Percentiles rank a stretch among this genome's conserved stretches.
These are phyloP conservation scores for Solanum pennellii DNA, from an alignment of 257 asterid species.

Conservation along the genomic window DNA sequence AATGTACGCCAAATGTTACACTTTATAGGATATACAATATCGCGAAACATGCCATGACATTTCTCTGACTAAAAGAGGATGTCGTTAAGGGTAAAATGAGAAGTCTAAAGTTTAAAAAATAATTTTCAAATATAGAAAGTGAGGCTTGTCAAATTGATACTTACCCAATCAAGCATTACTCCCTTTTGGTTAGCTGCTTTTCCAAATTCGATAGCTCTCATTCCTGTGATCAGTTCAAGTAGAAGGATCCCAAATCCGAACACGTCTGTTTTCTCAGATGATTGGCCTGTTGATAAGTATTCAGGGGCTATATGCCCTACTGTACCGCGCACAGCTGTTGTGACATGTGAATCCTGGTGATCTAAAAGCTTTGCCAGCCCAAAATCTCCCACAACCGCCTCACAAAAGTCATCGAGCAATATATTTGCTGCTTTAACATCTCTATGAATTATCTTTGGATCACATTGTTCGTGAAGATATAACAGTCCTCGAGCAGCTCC, in stretches of 20 bases:
- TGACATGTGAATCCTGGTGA: slow-evolving; percentile 87
- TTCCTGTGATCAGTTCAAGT: slow-evolving; percentile 90
- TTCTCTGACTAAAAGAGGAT: background rate
- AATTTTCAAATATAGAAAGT: background rate
- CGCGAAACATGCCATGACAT: background rate
- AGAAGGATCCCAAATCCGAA: slow-evolving; percentile 97
- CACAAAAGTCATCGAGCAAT: slow-evolving; percentile 80
- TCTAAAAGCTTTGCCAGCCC: slow-evolving; percentile 96
- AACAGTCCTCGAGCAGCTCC: slow-evolving; percentile 91
- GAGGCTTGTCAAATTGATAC: background rate
- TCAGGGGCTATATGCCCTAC: slow-evolving; percentile 99
- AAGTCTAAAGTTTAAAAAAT: no score
- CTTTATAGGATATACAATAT: background rate
- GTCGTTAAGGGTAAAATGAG: background rate
- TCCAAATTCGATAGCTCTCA: slow-evolving; percentile 73
- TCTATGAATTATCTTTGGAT: slow-evolving; percentile 94
- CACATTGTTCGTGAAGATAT: slow-evolving; percentile 95
- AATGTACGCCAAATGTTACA: background rate
- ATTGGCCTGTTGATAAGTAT: slow-evolving; percentile 93
- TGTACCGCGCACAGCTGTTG: slow-evolving; percentile 97
- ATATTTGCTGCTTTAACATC: slow-evolving; percentile 98
- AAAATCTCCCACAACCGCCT: slow-evolving; percentile 98
- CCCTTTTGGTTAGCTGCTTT: slow-evolving; percentile 84
- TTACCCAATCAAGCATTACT: slow-evolving; percentile 94
- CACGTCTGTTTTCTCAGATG: slow-evolving; percentile 96